A percentile compares a stretch with the other conserved stretches of the same genome.
phyloP scores from a whole-genome alignment of 2,329 filamentous ascomycete species.

The Cercospora beticola region DNA sequence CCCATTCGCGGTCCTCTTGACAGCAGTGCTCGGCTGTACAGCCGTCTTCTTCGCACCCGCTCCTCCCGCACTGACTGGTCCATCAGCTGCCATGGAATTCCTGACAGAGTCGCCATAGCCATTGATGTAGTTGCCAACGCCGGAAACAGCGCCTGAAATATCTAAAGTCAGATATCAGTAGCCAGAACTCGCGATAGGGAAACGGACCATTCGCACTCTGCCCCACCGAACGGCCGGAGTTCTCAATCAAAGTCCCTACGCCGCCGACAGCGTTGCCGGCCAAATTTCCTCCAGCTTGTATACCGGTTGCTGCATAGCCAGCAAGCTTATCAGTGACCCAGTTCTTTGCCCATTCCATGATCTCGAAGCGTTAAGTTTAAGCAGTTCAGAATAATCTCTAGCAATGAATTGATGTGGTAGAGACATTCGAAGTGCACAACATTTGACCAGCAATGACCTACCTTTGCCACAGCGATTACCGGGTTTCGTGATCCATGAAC shows the following conservation, averaged over 20 bases:
- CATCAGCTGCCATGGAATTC: constrained; percentile 35
- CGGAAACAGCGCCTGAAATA: constrained; percentile 37
- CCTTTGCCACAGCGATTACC: constrained; percentile 5
- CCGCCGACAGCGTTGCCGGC: constrained; percentile 42
- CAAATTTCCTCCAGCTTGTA: constrained; percentile 40
- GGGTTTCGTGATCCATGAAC: neutral
- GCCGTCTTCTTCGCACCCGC: constrained; percentile 28
- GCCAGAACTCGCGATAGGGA: neutral
- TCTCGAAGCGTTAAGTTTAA: neutral
- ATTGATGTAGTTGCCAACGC: constrained; percentile 39
- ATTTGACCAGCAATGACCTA: neutral
- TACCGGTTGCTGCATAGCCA: constrained; percentile 35
- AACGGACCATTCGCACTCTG: constrained; percentile 34
- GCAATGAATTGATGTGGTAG: neutral
- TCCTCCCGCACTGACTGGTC: constrained; percentile 23
- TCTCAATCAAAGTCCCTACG: constrained; percentile 38
- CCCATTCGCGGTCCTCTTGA: constrained; percentile 16
- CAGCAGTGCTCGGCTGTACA: constrained; percentile 26
- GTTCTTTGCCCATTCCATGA: constrained; percentile 34
- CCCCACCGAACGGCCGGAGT: constrained; percentile 36
- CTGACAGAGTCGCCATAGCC: constrained; percentile 37
- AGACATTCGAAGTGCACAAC: neutral
- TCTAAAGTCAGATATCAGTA: constrained; percentile 33
- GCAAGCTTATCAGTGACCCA: constrained; percentile 37
- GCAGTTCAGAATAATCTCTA: neutral